Base-by-base conservation (phyloP, 306 rosid species). In the Cucumis melo region DNA sequence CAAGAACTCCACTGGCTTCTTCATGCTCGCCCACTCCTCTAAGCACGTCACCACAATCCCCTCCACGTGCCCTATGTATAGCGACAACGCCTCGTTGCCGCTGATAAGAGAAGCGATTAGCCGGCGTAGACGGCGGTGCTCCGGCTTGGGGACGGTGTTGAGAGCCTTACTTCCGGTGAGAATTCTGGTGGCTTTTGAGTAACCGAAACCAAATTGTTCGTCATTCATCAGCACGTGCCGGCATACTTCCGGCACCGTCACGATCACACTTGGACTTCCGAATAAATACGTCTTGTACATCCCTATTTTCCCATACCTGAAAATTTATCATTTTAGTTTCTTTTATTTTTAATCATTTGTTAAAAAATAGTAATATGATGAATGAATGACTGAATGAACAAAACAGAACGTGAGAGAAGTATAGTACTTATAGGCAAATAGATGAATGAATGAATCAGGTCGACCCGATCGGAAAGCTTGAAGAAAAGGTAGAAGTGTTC, bases 221-320 rank as follows among this genome's bases (percentile, higher is more conserved):
- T 82, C 82, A 70, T 75, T 64, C 57, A 73, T 74, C 10, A 82
- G 41, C 9, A 82, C 73, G 15, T 48, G 76, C 17, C 81, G 74
- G 48, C 79, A 78, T 3, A 65, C 71, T 36, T 82, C 82, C 23
- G 85, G 77, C 57, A 9, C 27, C 14, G 48, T 32, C 3, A 82
- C 61, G 39, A 82, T 78, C 65, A 82, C 64, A n/a, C 77, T 57
- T 32, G 85, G 85, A 36, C 50, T 11, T 15, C 82, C 82, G 24
- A 82, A 75, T 48, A 82, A 9, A 73, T 78, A 60, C 11, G 82
- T 66, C 29, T 67, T 82, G 85, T 65, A 82, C 58, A 82, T 75
- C 1, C 80, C 85, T 14, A 34, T 50, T 38, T 59, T 74, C 10
- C 85, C 85, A 21, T 75, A 82, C 78, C 85, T 82, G 53, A 36